These are phyloP conservation scores for Lactarius pseudohatsudake DNA, from an alignment of 768 basidiomycete genomes.

Conservation along the genomic window DNA sequence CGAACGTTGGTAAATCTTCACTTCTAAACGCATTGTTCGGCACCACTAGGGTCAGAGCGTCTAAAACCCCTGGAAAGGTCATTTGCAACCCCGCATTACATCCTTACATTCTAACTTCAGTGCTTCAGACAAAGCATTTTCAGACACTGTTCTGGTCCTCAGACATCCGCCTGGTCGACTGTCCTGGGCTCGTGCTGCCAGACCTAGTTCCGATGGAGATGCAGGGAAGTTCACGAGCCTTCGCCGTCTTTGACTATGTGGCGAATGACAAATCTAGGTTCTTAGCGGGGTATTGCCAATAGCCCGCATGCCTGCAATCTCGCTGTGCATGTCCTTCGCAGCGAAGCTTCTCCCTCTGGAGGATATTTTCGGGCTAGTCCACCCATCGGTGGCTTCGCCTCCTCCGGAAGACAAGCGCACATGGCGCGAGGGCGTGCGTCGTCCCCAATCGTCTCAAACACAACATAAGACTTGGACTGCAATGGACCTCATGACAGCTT, in stretches of 20 bases:
- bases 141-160: constrained; percentile 90
- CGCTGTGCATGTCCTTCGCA: constrained; percentile 76
- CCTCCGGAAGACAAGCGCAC: constrained; percentile 68
- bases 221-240: constrained; percentile 49
- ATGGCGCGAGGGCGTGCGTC: constrained; percentile 56
- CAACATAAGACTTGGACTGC: constrained; percentile 65
- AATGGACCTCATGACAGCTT: constrained; percentile 78
- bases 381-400: constrained; percentile 43
- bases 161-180: constrained; percentile 89
- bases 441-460: constrained; percentile 29
- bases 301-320: constrained; percentile 78
- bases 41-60: constrained; percentile 71
- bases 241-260: constrained; percentile 8
- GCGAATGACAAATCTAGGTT: constrained; percentile 43
- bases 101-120: constrained; percentile 1
- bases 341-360: constrained; percentile 76
- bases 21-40: constrained; percentile 91
- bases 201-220: constrained; percentile 78
- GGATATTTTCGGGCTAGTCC: constrained; percentile 55
- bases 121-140: constrained; percentile 82
- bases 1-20: constrained; percentile 95
- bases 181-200: constrained; percentile 93
- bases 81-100: constrained; percentile 10
- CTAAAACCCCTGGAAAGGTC: constrained; percentile 85
- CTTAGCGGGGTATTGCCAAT: constrained; percentile 74